These are phyloP conservation scores for Penicillium fimorum DNA, from an alignment of 495 filamentous ascomycete species.

Conservation along the genomic window DNA sequence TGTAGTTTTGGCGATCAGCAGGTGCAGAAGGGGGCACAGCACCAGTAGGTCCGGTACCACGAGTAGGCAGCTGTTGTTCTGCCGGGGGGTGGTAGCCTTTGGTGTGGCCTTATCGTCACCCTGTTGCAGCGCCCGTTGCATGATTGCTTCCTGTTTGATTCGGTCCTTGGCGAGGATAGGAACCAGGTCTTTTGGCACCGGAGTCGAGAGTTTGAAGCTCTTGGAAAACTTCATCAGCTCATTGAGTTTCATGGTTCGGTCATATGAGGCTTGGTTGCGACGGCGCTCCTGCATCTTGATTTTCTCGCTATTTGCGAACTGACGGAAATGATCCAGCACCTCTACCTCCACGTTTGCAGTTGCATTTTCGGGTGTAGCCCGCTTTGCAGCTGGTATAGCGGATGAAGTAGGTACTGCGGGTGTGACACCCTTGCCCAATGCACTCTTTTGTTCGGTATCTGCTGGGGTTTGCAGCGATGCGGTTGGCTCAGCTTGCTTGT, in stretches of 20 bases:
- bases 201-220: slow-evolving; percentile 89
- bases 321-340: slow-evolving; percentile 74
- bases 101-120: slow-evolving; percentile 56
- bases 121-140: slow-evolving; percentile 75
- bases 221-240: slow-evolving; percentile 93
- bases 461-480: slow-evolving; percentile 21
- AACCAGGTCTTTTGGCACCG: slow-evolving; percentile 87
- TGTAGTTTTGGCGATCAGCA: slow-evolving; percentile 45
- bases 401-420: slow-evolving; percentile 15
- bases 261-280: slow-evolving; percentile 61
- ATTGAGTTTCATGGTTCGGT: slow-evolving; percentile 86
- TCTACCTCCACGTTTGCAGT: slow-evolving; percentile 76
- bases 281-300: slow-evolving; percentile 68
- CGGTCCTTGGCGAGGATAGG: slow-evolving; percentile 95
- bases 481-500: slow-evolving; percentile 31
- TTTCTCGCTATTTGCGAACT: slow-evolving; percentile 78
- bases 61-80: slow-evolving; percentile 41
- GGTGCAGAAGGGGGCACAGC: slow-evolving; percentile 33
- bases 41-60: slow-evolving; percentile 31
- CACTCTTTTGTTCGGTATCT: slow-evolving; percentile 43
- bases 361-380: slow-evolving; percentile 53
- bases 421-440: slow-evolving; percentile 21
- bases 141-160: slow-evolving; percentile 85
- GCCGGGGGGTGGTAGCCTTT: slow-evolving; percentile 31
- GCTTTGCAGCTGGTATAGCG: slow-evolving; percentile 20